These are phyloP conservation scores for Trichoderma pleuroti DNA, from an alignment of 2,329 filamentous ascomycete species.

Conservation along the genomic window DNA sequence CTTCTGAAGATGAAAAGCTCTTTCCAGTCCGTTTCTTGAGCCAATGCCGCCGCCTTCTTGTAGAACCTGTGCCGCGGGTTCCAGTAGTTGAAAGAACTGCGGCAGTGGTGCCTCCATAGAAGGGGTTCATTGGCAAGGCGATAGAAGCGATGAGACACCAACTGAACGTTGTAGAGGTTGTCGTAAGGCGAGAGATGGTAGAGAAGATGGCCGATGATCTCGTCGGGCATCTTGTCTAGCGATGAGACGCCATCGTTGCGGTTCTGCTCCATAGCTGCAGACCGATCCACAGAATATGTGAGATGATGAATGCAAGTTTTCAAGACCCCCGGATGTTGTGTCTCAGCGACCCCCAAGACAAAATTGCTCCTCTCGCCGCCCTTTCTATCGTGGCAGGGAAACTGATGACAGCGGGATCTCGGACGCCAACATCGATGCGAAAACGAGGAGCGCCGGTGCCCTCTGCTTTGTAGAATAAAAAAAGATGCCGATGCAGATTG, in stretches of 20 bases:
- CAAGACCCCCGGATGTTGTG: neutral
- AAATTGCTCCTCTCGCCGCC: neutral
- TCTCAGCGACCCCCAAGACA: neutral
- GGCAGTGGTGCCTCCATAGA: slow-evolving; percentile 78
- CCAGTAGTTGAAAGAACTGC: slow-evolving; percentile 70
- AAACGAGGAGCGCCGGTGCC: neutral
- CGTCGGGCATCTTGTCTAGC: slow-evolving; percentile 64
- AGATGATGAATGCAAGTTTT: neutral
- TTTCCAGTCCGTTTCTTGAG: slow-evolving; percentile 70
- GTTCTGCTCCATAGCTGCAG: slow-evolving; percentile 12
- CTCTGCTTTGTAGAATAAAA: neutral
- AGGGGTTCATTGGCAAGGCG: slow-evolving; percentile 66
- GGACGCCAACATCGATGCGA: neutral
- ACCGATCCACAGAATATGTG: neutral
- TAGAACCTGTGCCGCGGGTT: slow-evolving; percentile 58
- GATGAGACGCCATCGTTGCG: slow-evolving; percentile 24
- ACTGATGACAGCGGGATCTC: neutral
- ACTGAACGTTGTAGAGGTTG: slow-evolving; percentile 46
- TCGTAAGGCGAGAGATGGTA: slow-evolving; percentile 57
- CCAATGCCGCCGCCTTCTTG: slow-evolving; percentile 50
- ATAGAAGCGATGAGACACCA: slow-evolving; percentile 61
- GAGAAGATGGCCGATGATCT: slow-evolving; percentile 79
- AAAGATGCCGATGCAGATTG: neutral
- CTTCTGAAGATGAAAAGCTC: slow-evolving; percentile 57
- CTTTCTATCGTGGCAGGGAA: neutral